Percentiles rank a stretch among this genome's conserved stretches.
Conservation (phyloP, 768 basidiomycete species). For the Glaciozyma antarctica region DNA sequence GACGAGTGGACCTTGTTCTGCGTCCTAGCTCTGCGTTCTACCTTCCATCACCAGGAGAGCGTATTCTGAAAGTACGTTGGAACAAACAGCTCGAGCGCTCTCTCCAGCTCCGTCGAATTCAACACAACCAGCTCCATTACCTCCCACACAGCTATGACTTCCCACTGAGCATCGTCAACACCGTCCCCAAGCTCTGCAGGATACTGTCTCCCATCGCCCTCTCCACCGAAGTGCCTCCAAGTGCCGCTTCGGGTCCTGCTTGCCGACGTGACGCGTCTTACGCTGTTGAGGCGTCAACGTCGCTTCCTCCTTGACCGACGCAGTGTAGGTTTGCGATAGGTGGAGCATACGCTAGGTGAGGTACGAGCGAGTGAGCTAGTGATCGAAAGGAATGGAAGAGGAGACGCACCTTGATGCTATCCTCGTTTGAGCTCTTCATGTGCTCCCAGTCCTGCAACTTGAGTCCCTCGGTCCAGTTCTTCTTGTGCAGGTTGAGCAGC, state of each 20-base stretch:
- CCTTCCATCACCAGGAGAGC: too few species aligned
- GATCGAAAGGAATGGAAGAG: not conserved
- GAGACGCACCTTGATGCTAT: constrained; percentile 73
- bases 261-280: constrained; percentile 59
- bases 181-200: constrained; percentile 26
- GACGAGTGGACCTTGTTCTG: too few species aligned
- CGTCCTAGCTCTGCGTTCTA: too few species aligned
- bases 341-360: constrained; percentile 73
- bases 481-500: constrained; percentile 97
- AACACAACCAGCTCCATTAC: too few species aligned
- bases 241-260: constrained; percentile 72
- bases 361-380: not conserved
- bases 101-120: too few species aligned
- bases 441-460: constrained; percentile 79
- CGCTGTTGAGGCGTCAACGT: constrained; percentile 88
- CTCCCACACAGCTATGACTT: too few species aligned
- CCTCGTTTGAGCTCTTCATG: constrained; percentile 82
- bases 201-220: constrained; percentile 78
- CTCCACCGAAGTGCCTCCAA: constrained; percentile 93
- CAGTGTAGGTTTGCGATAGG: constrained; percentile 89
- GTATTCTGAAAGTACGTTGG: too few species aligned
- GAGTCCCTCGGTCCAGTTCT: constrained; percentile 97
- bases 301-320: constrained; percentile 94
- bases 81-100: too few species aligned
- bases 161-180: constrained; percentile 10